Evolutionary conservation across 2,329 filamentous ascomycete genomes (phyloP), one percentile per base, ranked within the genome.

Genomic region (Chalaropsis thielavioides): DNA sequence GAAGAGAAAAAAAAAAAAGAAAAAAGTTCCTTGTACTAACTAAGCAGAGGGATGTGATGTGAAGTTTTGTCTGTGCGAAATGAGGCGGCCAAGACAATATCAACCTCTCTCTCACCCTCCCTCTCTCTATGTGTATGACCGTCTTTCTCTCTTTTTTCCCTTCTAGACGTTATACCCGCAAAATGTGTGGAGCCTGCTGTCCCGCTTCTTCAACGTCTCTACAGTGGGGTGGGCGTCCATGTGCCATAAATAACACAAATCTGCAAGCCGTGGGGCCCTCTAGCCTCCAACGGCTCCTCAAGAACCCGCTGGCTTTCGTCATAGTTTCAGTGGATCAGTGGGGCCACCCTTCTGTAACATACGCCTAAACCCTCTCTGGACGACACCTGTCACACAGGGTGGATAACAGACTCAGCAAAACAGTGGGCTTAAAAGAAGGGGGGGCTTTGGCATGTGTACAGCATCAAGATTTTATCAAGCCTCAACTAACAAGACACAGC

Each of bases 281-380:
- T 13, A 19, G 17, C 46, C 17, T 19, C 46, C 13, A 49, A 19
- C 19, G 46, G n/a, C 22, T 17, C 11, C 19, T 19, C 46, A 11
- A 51, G 13, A 51, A 51, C 46, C 46, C 15, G 24, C 46, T 51
- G 19, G 24, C 24, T 27, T 51, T 51, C 46, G 46, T 51, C 46
- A 51, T 51, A 51, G 46, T 15, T 38, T 38, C 46, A 51, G 46
- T 51, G 46, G 24, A 51, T 58, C 54, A 38, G 54, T 58, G 54
- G 54, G 54, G 54, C 46, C 24, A 35, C 54, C 54, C 51, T 35
- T 58, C 54, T 58, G 54, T 35, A 58, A 58, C 54, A 58, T 51
- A 24, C 54, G 54, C 54, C 31, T 31, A 35, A 58, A 58, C 54
- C 54, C 54, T 58, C 54, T 58, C 54, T 58, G 17, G 27, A 58